phyloP scores from a whole-genome alignment of 1,284 basidiomycete genomes.

The Heterobasidion parviporum region DNA sequence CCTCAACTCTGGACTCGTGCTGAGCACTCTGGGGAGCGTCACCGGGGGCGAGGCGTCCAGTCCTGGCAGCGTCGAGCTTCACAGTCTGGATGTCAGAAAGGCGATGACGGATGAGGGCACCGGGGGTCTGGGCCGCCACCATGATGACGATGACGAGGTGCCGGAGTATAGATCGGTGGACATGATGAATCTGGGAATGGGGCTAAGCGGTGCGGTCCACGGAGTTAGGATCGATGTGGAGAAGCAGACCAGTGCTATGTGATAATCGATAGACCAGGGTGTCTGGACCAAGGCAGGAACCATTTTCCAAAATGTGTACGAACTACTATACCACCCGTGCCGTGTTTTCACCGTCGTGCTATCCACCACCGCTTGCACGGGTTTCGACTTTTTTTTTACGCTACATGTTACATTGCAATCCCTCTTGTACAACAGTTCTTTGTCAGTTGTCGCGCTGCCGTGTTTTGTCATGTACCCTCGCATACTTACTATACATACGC shows the following conservation, averaged over 20 bases:
- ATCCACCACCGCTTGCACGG: background rate
- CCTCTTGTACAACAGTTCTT: background rate
- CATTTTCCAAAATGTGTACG: no score
- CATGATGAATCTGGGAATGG: conserved; percentile 14
- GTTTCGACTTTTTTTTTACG: background rate
- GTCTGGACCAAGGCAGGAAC: background rate
- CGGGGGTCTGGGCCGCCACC: background rate
- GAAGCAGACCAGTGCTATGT: conserved; percentile 29
- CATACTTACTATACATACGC: background rate
- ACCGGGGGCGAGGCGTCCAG: conserved; percentile 21
- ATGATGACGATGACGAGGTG: conserved; percentile 19
- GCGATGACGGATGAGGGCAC: conserved; percentile 33
- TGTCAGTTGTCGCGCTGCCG: no score
- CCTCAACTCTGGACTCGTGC: conserved; percentile 52
- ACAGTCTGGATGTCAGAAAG: conserved; percentile 37
- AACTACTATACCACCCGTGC: no score
- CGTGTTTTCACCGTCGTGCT: background rate
- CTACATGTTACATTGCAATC: background rate
- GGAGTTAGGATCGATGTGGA: conserved; percentile 63
- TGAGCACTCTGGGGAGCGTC: conserved; percentile 62
- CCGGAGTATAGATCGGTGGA: conserved; percentile 26
- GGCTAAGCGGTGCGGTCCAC: conserved; percentile 28
- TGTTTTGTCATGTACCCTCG: no score
- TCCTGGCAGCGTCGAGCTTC: conserved; percentile 24
- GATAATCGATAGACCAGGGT: conserved; percentile 1